A percentile compares a stretch with the other conserved stretches of the same genome.
Conservation (phyloP, 306 rosid species). For the Lathyrus oleraceus region DNA sequence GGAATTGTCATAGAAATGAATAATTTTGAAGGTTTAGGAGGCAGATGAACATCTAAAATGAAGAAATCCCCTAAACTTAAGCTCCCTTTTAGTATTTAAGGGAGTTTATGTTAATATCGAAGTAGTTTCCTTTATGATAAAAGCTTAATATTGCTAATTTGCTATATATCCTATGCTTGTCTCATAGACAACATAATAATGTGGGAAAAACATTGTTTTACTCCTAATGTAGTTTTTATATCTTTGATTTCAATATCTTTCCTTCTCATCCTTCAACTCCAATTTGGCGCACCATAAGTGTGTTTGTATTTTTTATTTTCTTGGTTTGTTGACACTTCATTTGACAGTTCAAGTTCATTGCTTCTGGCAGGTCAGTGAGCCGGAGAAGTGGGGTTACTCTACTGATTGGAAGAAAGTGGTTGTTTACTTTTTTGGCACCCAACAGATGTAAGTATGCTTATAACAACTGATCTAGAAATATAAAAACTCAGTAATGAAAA, state of each 20-base stretch:
- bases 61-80: neutral
- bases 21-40: too few relatives aligned
- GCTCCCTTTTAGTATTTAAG: neutral
- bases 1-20: too few relatives aligned
- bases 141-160: neutral
- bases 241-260: too few relatives aligned
- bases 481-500: constrained; percentile 5
- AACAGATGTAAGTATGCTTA: constrained; percentile 75
- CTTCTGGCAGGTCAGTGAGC: constrained; percentile 87
- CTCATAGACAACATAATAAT: neutral
- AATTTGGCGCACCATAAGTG: neutral
- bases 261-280: neutral
- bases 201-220: neutral
- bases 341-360: constrained; percentile 40
- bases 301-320: neutral
- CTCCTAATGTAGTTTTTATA: too few relatives aligned
- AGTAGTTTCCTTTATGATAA: neutral
- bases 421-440: constrained; percentile 93
- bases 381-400: constrained; percentile 88
- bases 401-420: constrained; percentile 91
- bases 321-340: constrained; percentile 1
- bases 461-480: neutral
- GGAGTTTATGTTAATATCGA: neutral
- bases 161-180: neutral
- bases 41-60: too few relatives aligned